Conservation (phyloP, 1,284 basidiomycete species). For the Puccinia sorghi region DNA sequence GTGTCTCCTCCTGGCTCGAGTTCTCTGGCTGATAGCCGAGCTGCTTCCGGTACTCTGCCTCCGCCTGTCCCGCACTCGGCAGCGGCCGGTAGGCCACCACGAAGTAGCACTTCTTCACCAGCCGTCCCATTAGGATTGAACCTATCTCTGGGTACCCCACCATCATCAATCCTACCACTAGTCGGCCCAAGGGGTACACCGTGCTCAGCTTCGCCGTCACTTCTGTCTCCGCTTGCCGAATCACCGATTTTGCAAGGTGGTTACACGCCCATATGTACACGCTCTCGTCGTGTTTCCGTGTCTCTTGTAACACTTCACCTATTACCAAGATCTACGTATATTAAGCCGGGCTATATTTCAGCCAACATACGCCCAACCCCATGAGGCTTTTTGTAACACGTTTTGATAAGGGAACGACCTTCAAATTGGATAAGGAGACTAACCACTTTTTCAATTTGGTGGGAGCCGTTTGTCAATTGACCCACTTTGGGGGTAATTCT, state of each 20-base stretch:
- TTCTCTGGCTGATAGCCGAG: slow-evolving; percentile 66
- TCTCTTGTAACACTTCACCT: slow-evolving; percentile 35
- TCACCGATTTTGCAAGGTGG: slow-evolving; percentile 80
- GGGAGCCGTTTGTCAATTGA: slow-evolving; percentile 78
- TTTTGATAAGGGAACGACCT: slow-evolving; percentile 54
- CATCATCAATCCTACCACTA: slow-evolving; percentile 70
- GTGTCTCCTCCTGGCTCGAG: slow-evolving; percentile 62
- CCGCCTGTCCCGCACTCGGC: slow-evolving; percentile 60
- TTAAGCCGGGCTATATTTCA: background rate
- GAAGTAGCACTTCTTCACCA: slow-evolving; percentile 75
- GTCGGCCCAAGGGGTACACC: slow-evolving; percentile 80
- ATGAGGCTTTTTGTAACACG: slow-evolving; percentile 49
- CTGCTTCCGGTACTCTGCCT: slow-evolving; percentile 67
- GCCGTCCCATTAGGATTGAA: slow-evolving; percentile 77
- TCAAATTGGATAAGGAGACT: slow-evolving; percentile 58
- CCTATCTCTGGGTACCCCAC: slow-evolving; percentile 66
- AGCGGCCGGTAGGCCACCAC: slow-evolving; percentile 61
- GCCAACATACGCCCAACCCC: slow-evolving; percentile 14
- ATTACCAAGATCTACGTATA: slow-evolving; percentile 40
- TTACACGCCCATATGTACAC: slow-evolving; percentile 77
- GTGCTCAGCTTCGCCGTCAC: slow-evolving; percentile 36
- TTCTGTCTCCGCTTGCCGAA: slow-evolving; percentile 91
- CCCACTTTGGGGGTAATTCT: slow-evolving; percentile 87
- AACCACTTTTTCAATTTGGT: slow-evolving; percentile 72
- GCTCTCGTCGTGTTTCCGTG: slow-evolving; percentile 60